Conservation (phyloP, 352 stramenopile species). For the Plasmopara viticola region DNA sequence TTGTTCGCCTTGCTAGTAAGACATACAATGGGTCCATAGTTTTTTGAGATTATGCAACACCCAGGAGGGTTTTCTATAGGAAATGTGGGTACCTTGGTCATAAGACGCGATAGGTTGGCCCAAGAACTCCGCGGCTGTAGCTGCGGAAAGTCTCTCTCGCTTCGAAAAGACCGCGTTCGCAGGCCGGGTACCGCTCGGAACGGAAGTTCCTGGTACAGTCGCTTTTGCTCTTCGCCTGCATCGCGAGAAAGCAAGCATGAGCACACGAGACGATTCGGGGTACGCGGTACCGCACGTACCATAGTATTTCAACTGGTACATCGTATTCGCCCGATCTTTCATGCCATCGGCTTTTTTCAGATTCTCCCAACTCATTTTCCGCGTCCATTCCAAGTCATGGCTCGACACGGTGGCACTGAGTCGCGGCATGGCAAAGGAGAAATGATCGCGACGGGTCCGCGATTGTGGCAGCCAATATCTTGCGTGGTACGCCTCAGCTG, state of each 20-base stretch:
- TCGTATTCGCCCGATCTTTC: constrained; percentile 60
- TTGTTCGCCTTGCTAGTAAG: constrained; percentile 43
- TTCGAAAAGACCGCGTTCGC: constrained; percentile 57
- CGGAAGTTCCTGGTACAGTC: constrained; percentile 61
- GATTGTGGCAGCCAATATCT: no score
- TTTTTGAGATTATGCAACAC: not conserved
- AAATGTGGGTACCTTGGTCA: constrained; percentile 21
- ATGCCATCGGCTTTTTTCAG: constrained; percentile 54
- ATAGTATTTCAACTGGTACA: constrained; percentile 64
- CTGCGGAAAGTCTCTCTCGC: constrained; percentile 52
- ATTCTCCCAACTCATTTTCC: constrained; percentile 48
- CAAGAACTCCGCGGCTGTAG: constrained; percentile 46
- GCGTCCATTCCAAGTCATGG: constrained; percentile 14
- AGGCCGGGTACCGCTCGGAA: constrained; percentile 58
- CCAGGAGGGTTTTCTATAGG: not conserved
- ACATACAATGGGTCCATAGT: not conserved
- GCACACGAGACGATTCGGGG: not conserved
- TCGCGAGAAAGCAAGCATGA: not conserved
- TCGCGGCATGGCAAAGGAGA: not conserved
- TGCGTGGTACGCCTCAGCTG: no score
- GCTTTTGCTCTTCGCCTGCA: constrained; percentile 59
- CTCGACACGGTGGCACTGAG: not conserved
- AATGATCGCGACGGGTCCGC: no score
- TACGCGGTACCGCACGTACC: constrained; percentile 12
- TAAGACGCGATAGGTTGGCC: constrained; percentile 42